Evolutionary conservation across 2,329 filamentous ascomycete species (phyloP).

Genomic region (Alternaria conjuncta): DNA sequence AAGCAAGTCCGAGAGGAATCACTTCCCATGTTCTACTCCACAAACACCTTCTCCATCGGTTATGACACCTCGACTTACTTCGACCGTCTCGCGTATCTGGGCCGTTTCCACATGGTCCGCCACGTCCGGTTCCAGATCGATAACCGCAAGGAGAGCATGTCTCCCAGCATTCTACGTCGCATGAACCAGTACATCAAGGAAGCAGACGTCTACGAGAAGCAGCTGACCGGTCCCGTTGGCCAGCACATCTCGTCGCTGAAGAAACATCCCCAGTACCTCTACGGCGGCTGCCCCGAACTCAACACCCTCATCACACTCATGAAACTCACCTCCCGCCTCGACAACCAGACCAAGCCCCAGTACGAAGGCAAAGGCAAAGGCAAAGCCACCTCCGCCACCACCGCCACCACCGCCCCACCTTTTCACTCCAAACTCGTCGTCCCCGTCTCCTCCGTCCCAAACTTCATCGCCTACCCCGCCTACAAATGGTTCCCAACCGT

Average conservation of each 20-base stretch:
- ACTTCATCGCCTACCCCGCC: constrained; percentile 12
- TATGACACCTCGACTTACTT: constrained; percentile 28
- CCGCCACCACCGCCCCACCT: no score
- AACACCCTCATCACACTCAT: constrained; percentile 19
- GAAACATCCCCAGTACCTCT: not conserved
- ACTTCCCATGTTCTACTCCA: constrained; percentile 27
- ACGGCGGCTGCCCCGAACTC: constrained; percentile 12
- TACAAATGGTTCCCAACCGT: constrained; percentile 23
- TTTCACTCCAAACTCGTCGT: constrained; percentile 20
- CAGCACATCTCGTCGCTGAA: not conserved
- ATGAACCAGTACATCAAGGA: constrained; percentile 18
- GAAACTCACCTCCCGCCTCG: constrained; percentile 15
- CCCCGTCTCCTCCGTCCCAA: constrained; percentile 9
- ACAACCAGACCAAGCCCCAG: not conserved
- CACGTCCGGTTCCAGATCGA: constrained; percentile 19
- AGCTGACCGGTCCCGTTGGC: not conserved
- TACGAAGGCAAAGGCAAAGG: not conserved
- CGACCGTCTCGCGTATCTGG: constrained; percentile 18
- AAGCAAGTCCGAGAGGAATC: constrained; percentile 22
- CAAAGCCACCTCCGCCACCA: not conserved
- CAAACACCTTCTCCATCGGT: constrained; percentile 24
- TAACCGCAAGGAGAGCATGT: constrained; percentile 1
- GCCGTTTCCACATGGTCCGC: constrained; percentile 28
- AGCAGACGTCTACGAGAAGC: constrained; percentile 14
- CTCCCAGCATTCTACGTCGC: constrained; percentile 3